Evolutionary conservation across 1,284 basidiomycete genomes (phyloP), one percentile per base, ranked within the genome.

Genomic region (Moesziomyces globuligerus): DNA sequence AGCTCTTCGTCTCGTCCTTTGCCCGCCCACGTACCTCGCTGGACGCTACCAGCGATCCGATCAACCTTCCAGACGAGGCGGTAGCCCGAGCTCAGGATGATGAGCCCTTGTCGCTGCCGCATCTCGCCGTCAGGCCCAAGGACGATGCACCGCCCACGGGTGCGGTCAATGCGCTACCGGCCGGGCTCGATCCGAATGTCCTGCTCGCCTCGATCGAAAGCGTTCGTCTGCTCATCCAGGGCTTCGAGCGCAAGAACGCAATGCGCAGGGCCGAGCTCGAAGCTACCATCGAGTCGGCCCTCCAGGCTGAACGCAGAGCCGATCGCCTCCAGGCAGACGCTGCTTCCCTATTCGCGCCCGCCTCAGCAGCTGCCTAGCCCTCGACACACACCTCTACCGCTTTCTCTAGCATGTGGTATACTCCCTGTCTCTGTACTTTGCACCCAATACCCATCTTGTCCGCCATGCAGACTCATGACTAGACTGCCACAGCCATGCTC

Each of bases 151-250:
- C 13, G 9, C 21, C 11, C 29, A 15, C 29, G 9, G 29, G 9
- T 32, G 29, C 9, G 3, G 1, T 15, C 9, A 32, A 32, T 11
- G 29, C 20, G 10, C 34, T 56, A 17, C 45, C 57, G 11, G 56
- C 57, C 1, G 56, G 56, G 9, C 10, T 69, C 11, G 61, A 66
- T 34, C 54, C 61, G 6, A 50, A 66, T 29, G 37, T 67, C 25
- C 40, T 75, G 38, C 54, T 72, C 4, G 65, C 69, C 3, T 75
- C 70, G 23, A 70, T 72, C 52, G 65, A 75, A 26, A 67, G 61
- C 23, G 59, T 72, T 2, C 49, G 70, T 11, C 53, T 75, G 28
- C 49, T 75, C 7, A 55, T 75, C 7, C 62, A 68, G 17, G 73
- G 68, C 10, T 72, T 72, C 13, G 64, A 72, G 42, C 48, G 69